These are phyloP conservation scores for Cyclaneusma minus DNA, from an alignment of 2,329 filamentous ascomycete species.

Conservation along the genomic window DNA sequence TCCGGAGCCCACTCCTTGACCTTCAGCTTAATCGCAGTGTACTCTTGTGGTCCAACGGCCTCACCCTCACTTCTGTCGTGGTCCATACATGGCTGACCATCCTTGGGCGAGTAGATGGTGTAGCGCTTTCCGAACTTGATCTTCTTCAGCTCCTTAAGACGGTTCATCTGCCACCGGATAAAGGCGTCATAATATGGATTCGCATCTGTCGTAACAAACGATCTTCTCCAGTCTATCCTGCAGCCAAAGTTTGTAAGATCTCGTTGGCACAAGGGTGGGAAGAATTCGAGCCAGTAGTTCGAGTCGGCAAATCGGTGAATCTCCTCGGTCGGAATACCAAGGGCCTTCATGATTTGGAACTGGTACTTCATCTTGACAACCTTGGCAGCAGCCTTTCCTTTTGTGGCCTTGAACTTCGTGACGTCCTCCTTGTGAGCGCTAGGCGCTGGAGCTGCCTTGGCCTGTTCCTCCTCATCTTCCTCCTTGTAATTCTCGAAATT, in stretches of 20 bases:
- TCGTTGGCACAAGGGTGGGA: constrained; percentile 64
- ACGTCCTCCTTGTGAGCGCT: constrained; percentile 63
- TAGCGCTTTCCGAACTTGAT: constrained; percentile 89
- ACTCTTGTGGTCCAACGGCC: constrained; percentile 76
- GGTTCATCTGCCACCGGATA: constrained; percentile 93
- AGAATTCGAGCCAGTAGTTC: constrained; percentile 83
- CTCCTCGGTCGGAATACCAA: constrained; percentile 75
- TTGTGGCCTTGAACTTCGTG: constrained; percentile 84
- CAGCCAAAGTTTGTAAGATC: constrained; percentile 76
- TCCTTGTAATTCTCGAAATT: constrained; percentile 68
- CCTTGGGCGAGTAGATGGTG: constrained; percentile 84
- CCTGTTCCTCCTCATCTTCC: constrained; percentile 36
- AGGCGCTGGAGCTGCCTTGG: constrained; percentile 38
- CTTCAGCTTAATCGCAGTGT: constrained; percentile 81
- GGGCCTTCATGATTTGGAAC: constrained; percentile 84
- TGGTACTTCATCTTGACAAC: constrained; percentile 90
- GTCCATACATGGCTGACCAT: constrained; percentile 77
- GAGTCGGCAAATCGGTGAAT: constrained; percentile 89
- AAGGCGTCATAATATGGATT: constrained; percentile 97
- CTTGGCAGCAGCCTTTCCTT: constrained; percentile 84
- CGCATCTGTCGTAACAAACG: constrained; percentile 87
- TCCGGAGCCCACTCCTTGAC: constrained; percentile 77
- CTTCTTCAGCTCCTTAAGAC: constrained; percentile 75
- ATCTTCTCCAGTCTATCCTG: constrained; percentile 83
- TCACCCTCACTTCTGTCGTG: constrained; percentile 73